Evolutionary conservation across 192 early-diverging fungal species (phyloP).

Genomic region (Gonapodya prolifera): DNA sequence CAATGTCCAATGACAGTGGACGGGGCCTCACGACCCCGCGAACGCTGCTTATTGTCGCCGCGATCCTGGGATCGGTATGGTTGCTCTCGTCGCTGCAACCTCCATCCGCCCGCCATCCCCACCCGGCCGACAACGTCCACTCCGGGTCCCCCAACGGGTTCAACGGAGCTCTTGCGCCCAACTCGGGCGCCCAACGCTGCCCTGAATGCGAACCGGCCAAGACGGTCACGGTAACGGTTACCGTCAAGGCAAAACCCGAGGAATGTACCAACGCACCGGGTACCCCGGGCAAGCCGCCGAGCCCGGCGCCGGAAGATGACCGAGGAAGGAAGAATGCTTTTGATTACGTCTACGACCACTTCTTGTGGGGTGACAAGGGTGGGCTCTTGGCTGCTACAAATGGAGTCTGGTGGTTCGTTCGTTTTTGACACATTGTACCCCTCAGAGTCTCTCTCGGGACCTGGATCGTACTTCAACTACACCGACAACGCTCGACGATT

Average conservation of each 20-base stretch:
- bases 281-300: neutral
- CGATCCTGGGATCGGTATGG: neutral
- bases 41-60: neutral
- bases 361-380: neutral
- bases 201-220: neutral
- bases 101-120: neutral
- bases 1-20: neutral
- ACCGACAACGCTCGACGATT: neutral
- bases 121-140: neutral
- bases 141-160: neutral
- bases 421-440: neutral
- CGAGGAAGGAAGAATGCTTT: neutral
- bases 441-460: neutral
- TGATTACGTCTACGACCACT: neutral
- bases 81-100: neutral
- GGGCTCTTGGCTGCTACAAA: neutral
- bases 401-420: neutral
- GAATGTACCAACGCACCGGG: neutral
- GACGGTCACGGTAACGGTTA: neutral
- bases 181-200: neutral
- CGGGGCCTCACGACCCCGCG: neutral
- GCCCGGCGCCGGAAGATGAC: neutral
- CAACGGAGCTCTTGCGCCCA: neutral
- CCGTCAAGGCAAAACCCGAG: neutral
- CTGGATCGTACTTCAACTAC: neutral